Conservation (phyloP, 345 rosid species). For the Citrus maxima region DNA sequence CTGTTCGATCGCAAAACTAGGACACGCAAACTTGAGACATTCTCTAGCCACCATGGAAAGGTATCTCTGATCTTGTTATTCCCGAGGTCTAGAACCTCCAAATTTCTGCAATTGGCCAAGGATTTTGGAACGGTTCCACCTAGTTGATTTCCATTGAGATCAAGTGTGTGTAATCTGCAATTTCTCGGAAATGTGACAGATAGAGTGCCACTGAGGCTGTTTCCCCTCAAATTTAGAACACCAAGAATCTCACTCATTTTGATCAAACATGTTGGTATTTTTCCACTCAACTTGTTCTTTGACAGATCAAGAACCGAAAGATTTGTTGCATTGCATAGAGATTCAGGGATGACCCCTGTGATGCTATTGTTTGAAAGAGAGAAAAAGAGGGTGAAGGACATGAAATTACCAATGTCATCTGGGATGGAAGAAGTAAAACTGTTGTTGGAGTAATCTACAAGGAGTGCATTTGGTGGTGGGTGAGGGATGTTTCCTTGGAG, state of each 20-base stretch:
- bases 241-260: constrained; percentile 5
- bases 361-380: constrained; percentile 34
- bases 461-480: neutral
- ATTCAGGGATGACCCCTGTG: constrained; percentile 31
- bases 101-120: constrained; percentile 24
- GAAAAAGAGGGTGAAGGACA: constrained; percentile 2
- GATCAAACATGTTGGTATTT: constrained; percentile 23
- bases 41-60: constrained; percentile 40
- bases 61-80: constrained; percentile 30
- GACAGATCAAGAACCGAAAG: constrained; percentile 39
- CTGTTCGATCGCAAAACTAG: constrained; percentile 46
- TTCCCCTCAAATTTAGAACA: constrained; percentile 31
- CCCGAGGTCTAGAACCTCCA: constrained; percentile 47
- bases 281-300: constrained; percentile 31
- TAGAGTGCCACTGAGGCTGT: constrained; percentile 18
- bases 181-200: constrained; percentile 1
- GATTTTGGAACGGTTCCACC: constrained; percentile 35
- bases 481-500: constrained; percentile 26
- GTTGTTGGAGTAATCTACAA: constrained; percentile 38
- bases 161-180: constrained; percentile 20
- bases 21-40: constrained; percentile 26
- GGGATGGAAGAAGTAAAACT: constrained; percentile 23
- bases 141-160: constrained; percentile 28
- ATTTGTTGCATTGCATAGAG: constrained; percentile 22
- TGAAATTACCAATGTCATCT: constrained; percentile 12